phyloP scores from a whole-genome alignment of 805 yeast genomes.

The Pichia occidentalis region DNA sequence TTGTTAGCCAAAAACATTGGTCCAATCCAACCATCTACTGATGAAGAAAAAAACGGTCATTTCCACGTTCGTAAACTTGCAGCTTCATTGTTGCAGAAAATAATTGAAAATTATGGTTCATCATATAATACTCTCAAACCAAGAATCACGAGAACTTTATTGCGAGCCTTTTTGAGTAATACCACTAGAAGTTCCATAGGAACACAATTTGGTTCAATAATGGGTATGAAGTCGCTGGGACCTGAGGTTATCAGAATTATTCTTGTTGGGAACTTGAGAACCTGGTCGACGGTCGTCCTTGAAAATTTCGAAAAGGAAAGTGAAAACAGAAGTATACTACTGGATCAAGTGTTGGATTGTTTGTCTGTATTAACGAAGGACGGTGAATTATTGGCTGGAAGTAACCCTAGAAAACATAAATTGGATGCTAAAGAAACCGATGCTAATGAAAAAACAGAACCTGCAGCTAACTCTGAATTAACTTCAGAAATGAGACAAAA shows the following conservation, averaged over 20 bases:
- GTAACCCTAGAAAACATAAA: constrained; percentile 12
- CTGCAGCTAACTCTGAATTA: constrained; percentile 21
- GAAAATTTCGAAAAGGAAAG: constrained; percentile 20
- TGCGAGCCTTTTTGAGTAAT: constrained; percentile 79
- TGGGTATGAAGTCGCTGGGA: constrained; percentile 80
- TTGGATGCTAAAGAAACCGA: constrained; percentile 27
- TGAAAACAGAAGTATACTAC: constrained; percentile 19
- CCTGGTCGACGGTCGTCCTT: constrained; percentile 67
- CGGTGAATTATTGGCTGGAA: constrained; percentile 19
- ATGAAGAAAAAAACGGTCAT: constrained; percentile 27
- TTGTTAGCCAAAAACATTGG: constrained; percentile 89
- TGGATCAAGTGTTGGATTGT: constrained; percentile 51
- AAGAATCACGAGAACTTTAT: constrained; percentile 84
- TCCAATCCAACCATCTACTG: constrained; percentile 16
- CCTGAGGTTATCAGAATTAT: constrained; percentile 80
- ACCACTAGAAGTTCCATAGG: constrained; percentile 70
- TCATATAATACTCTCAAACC: constrained; percentile 87
- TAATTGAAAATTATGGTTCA: constrained; percentile 74
- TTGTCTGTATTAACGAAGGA: constrained; percentile 41
- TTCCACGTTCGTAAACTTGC: constrained; percentile 81
- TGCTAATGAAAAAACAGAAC: constrained; percentile 19
- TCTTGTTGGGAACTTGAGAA: constrained; percentile 73
- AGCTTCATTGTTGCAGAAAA: constrained; percentile 70
- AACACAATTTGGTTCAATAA: constrained; percentile 86
- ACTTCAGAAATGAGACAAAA: constrained; percentile 30